Evolutionary conservation across 768 basidiomycete genomes (phyloP).

Genomic region (Scleroderma citrinum): DNA sequence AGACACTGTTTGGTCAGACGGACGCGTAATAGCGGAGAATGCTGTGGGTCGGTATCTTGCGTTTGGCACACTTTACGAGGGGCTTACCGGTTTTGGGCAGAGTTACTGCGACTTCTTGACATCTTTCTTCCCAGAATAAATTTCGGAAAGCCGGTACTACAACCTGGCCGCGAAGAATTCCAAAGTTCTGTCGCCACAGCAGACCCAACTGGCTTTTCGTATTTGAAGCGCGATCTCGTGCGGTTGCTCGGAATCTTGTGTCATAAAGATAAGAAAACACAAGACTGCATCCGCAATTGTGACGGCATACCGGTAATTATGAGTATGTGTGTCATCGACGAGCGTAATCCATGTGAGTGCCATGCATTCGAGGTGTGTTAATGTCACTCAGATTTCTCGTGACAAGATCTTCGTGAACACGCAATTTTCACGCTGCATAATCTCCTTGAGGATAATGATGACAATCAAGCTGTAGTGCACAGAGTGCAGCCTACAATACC

Average conservation of each 20-base stretch:
- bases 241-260: conserved; percentile 77
- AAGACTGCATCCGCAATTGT: conserved; percentile 65
- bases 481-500: conserved; percentile 57
- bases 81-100: conserved; percentile 32
- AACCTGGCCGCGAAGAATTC: conserved; percentile 1
- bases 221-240: conserved; percentile 87
- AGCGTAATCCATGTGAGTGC: conserved; percentile 84
- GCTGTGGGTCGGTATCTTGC: conserved; percentile 46
- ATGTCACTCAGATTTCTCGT: background rate
- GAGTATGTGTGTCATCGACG: conserved; percentile 87
- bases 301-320: conserved; percentile 79
- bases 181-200: conserved; percentile 17
- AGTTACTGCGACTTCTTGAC: conserved; percentile 69
- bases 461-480: conserved; percentile 77
- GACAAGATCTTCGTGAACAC: conserved; percentile 77
- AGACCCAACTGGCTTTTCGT: conserved; percentile 62
- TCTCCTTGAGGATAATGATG: conserved; percentile 66
- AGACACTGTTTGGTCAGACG: conserved; percentile 33
- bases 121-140: conserved; percentile 80
- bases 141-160: conserved; percentile 56
- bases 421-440: conserved; percentile 82
- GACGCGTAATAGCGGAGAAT: conserved; percentile 45
- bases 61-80: background rate
- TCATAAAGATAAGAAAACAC: conserved; percentile 56
- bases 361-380: background rate